Base-by-base conservation (phyloP, 108 stramenopile genomes). In the Schizochytrium sp. region DNA sequence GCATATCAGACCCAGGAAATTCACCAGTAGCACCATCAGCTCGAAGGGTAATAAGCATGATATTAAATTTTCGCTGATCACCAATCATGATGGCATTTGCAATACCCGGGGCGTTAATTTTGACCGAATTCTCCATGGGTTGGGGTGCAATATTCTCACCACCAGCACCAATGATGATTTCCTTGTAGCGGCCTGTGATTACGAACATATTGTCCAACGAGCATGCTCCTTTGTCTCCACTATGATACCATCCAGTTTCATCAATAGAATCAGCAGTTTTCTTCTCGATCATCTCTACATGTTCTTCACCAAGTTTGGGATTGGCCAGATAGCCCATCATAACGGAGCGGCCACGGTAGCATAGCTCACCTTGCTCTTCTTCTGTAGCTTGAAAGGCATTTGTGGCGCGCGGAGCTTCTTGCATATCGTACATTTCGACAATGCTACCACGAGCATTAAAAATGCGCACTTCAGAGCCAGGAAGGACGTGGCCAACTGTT, bases 291-390 rank as follows among this genome's bases (percentile, higher is more conserved):
- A 38, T 38, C 10, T 47, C 46, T 64, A 89, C 46, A 46, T 61
- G 46, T n/a, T 17, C 91, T 56, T 15, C 87, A 61, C 88, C 93
- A 88, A 93, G 91, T 72, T 93, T 89, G 28, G 92, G 91, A 56
- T 90, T 88, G 56, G 83, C 60, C 94, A 94, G 92, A 91, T 95
- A 96, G 72, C 96, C 96, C 92, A 95, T 93, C 72, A 96, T 94
- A 88, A 95, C 94, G 90, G 95, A 93, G 15, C 95, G 94, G 3
- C 94, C 94, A 47, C 92, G 91, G 92, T 89, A 95, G 94, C 94
- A 94, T 45, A 95, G 72, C 89, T 94, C 94, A 45, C 92, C 91
- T n/a, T 91, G 92, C n/a, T 73, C 28, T 7, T 60, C 59, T 7
- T 88, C 87, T 15, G 59, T 17, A 61, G 87, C 19, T 2, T 60